Evolutionary conservation across 106 monocot genomes (phyloP).

Genomic region (Gastrodia elata): DNA sequence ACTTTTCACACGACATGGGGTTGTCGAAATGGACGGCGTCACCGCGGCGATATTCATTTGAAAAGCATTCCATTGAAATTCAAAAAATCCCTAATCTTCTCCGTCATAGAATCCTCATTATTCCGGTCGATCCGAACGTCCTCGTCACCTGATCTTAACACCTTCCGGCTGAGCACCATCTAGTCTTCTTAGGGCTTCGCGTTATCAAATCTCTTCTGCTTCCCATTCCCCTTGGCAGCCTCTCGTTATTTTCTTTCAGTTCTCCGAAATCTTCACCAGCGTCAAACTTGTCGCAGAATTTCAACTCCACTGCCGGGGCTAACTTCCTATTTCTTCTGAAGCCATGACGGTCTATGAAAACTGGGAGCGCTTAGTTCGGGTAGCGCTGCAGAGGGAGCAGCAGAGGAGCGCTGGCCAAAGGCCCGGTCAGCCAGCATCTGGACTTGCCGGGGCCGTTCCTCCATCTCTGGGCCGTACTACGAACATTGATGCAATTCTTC

Average conservation of each 20-base stretch:
- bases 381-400: constrained; percentile 59
- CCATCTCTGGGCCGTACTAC: constrained; percentile 53
- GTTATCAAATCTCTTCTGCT: not conserved
- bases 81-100: not conserved
- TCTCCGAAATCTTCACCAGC: not conserved
- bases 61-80: not conserved
- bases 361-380: constrained; percentile 94
- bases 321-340: not conserved
- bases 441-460: constrained; percentile 72
- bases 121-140: not conserved
- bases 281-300: not conserved
- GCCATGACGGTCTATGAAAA: constrained; percentile 38
- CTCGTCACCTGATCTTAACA: not conserved
- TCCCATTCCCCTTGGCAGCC: not conserved
- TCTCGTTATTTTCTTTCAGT: not conserved
- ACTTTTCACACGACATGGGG: too few relatives aligned
- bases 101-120: not conserved
- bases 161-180: not conserved
- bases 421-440: constrained; percentile 26
- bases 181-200: not conserved
- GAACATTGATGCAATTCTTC: constrained; percentile 84
- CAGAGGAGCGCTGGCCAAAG: constrained; percentile 30
- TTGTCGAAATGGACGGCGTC: too few relatives aligned
- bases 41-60: not conserved
- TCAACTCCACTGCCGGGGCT: not conserved